Evolutionary conservation across 495 filamentous ascomycete genomes (phyloP).

Genomic region (Cryomyces minteri): DNA sequence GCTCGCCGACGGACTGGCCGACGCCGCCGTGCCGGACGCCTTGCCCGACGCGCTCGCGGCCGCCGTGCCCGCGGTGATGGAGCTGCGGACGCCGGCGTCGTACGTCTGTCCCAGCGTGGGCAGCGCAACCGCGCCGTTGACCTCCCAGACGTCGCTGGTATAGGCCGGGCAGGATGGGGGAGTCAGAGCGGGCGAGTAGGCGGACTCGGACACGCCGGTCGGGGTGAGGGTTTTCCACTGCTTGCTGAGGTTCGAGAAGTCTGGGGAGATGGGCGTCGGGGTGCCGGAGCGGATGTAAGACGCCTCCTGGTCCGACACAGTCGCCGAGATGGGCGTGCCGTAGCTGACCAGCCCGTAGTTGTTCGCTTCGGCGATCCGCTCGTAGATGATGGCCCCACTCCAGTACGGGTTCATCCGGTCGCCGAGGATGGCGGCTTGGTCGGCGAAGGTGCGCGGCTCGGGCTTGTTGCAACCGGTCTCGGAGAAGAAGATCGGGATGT

Average conservation of each 20-base stretch:
- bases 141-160: slow-evolving; percentile 50
- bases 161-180: slow-evolving; percentile 54
- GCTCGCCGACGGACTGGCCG: neutral
- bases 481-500: slow-evolving; percentile 42
- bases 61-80: neutral
- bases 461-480: slow-evolving; percentile 34
- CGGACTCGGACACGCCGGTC: slow-evolving; percentile 40
- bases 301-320: slow-evolving; percentile 29
- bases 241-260: slow-evolving; percentile 58
- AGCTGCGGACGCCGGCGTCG: neutral
- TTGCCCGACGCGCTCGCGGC: slow-evolving; percentile 1
- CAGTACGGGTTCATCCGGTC: slow-evolving; percentile 51
- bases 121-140: slow-evolving; percentile 46
- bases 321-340: slow-evolving; percentile 29
- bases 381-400: slow-evolving; percentile 74
- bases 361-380: slow-evolving; percentile 79
- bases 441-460: slow-evolving; percentile 50
- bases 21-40: neutral
- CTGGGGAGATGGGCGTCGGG: slow-evolving; percentile 53
- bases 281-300: slow-evolving; percentile 54
- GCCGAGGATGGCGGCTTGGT: slow-evolving; percentile 63
- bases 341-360: slow-evolving; percentile 75
- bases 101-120: slow-evolving; percentile 44
- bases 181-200: slow-evolving; percentile 42
- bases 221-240: slow-evolving; percentile 61